A percentile compares a stretch with the other conserved stretches of the same genome.
phyloP scores from a whole-genome alignment of 2,329 filamentous ascomycete species.

The Sclerotinia spermophila region DNA sequence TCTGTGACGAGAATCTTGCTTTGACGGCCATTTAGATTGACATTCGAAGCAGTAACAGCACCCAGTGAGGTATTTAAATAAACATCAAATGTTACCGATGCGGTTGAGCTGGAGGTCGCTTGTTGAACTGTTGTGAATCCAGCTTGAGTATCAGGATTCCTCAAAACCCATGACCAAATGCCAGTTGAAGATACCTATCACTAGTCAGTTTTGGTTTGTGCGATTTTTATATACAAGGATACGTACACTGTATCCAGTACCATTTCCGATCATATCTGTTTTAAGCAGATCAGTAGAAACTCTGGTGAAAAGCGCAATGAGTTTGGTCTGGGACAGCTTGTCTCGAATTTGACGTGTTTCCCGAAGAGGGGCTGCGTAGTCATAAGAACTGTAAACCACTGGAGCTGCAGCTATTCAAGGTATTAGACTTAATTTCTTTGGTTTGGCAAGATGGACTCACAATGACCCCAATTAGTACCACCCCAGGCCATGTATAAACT shows the following conservation, averaged over 20 bases:
- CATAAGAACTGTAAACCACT: slow-evolving; percentile 47
- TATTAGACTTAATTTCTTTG: slow-evolving; percentile 6
- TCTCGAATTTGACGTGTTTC: slow-evolving; percentile 52
- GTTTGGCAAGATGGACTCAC: slow-evolving; percentile 27
- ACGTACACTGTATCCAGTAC: slow-evolving; percentile 45
- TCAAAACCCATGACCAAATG: slow-evolving; percentile 50
- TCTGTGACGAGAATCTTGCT: slow-evolving; percentile 54
- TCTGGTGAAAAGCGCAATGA: slow-evolving; percentile 51
- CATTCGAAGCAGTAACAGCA: slow-evolving; percentile 42
- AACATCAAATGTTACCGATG: slow-evolving; percentile 45
- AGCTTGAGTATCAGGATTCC: slow-evolving; percentile 46
- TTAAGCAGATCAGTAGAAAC: slow-evolving; percentile 49
- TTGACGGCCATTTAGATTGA: slow-evolving; percentile 50
- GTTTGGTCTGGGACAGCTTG: slow-evolving; percentile 53
- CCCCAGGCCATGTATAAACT: slow-evolving; percentile 52
- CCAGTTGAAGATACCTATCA: slow-evolving; percentile 37
- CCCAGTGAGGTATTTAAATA: slow-evolving; percentile 48
- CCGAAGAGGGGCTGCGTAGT: slow-evolving; percentile 47
- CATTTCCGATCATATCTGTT: slow-evolving; percentile 53
- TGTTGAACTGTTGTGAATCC: slow-evolving; percentile 51
- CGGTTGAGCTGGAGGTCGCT: slow-evolving; percentile 43
- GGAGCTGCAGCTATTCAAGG: slow-evolving; percentile 40
- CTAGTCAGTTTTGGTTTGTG: not conserved
- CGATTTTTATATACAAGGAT: not conserved
- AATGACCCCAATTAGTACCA: slow-evolving; percentile 55